Evolutionary conservation across 2,329 filamentous ascomycete genomes (phyloP), one percentile per base, ranked within the genome.

Genomic region (Furcasterigmium furcatum): DNA sequence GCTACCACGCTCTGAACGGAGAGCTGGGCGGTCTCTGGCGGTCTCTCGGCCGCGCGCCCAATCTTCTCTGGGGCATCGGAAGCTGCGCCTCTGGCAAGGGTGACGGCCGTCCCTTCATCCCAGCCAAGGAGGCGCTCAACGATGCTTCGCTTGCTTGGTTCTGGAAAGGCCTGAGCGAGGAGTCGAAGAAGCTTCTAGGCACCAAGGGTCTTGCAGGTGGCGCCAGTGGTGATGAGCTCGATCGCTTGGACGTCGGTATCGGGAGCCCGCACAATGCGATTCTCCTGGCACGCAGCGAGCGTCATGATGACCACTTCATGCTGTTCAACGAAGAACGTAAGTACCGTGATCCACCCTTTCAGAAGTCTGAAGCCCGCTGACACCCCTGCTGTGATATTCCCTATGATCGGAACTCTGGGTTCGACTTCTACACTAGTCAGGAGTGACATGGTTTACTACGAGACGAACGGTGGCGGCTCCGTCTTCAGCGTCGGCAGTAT

Each of bases 151-250:
- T 45, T 5, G 47, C 49, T 20, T 50, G 49, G 25, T 38, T 58
- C 32, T 58, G 53, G 30, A 42, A 51, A 14, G 53, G 52, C 22
- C 48, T 60, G 4, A 41, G 52, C 25, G 40, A 45, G 12, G 51
- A 49, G 9, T 44, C 41, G 8, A 49, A 22, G 24, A 50, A 25
- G 34, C 18, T 38, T 16, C 29, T 52, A 14, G 34, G 34, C n/a
- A 36, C 34, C 12, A 36, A 36, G 34, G 34, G 34, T n/a, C 56
- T 55, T 16, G 55, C 58, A 2, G 60, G 60, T 10, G 59, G 61
- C 18, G 61, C 60, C 9, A 58, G 54, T 41, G 63, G 61, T 13
- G 63, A 67, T 30, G 63, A 67, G 48, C 61, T 66, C 41, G 64
- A 66, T 50, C 52, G 61, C 4, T 46, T 62, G n/a, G 63, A 66